These are phyloP conservation scores for Pythium guiyangense DNA, from an alignment of 352 stramenopile species.

Conservation along the genomic window DNA sequence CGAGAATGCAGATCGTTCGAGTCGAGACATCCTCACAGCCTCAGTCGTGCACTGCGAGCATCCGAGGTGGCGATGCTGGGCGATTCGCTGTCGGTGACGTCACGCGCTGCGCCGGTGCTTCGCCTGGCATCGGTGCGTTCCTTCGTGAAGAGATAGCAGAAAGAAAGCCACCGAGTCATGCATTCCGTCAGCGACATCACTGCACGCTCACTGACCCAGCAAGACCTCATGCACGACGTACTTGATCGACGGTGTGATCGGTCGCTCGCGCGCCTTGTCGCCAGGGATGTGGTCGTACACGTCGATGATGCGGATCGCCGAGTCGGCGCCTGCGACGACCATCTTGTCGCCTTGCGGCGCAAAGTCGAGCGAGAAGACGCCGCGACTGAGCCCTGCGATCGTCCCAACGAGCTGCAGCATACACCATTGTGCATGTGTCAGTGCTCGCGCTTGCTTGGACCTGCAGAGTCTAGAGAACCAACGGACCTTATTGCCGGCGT, in stretches of 20 bases:
- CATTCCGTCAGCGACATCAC: no score
- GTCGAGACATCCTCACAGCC: not conserved
- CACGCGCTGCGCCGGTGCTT: conserved; percentile 23
- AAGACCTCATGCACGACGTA: conserved; percentile 11
- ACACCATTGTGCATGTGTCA: not conserved
- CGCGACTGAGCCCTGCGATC: conserved; percentile 72
- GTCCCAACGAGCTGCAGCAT: conserved; percentile 63
- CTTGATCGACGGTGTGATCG: conserved; percentile 69
- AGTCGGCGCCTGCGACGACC: conserved; percentile 79
- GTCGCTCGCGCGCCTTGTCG: conserved; percentile 64
- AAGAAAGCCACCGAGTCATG: not conserved
- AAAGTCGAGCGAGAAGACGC: conserved; percentile 87
- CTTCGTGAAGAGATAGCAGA: conserved; percentile 10
- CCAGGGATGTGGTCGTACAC: conserved; percentile 74
- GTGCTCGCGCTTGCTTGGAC: no score
- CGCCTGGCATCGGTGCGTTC: conserved; percentile 46
- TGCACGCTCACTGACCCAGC: no score
- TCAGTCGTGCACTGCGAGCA: conserved; percentile 38
- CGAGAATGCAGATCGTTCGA: conserved; percentile 1
- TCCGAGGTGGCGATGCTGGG: conserved; percentile 43
- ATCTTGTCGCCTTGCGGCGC: conserved; percentile 68
- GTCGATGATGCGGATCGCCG: conserved; percentile 88
- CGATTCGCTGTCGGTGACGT: conserved; percentile 34
- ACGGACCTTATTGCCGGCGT: conserved; percentile 43
- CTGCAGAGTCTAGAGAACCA: no score